Percentiles rank a stretch among this genome's conserved stretches.
Evolutionary conservation across 1,284 basidiomycete genomes (phyloP).

Genomic region (Ceratobasidium sp.): DNA sequence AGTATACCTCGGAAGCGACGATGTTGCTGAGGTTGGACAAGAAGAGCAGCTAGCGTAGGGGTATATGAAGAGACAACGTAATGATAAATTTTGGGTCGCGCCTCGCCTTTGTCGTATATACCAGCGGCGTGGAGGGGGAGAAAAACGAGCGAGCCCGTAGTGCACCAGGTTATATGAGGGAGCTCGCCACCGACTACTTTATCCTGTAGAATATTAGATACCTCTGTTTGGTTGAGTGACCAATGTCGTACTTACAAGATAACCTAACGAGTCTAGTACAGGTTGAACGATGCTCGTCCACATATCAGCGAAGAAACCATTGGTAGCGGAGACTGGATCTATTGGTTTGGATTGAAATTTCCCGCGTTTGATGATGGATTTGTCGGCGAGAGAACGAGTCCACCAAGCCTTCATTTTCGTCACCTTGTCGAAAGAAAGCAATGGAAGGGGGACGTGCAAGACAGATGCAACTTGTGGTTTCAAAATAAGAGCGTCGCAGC

Average conservation of each 20-base stretch:
- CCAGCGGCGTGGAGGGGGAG: constrained; percentile 4
- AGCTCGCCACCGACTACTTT: neutral
- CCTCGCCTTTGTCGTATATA: neutral
- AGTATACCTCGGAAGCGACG: no score
- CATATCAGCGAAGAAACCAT: neutral
- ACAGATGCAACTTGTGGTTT: neutral
- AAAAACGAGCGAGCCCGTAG: neutral
- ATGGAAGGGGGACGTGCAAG: neutral
- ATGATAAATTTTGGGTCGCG: neutral
- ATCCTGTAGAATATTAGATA: neutral
- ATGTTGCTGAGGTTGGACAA: no score
- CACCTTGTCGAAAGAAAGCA: neutral
- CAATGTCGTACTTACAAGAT: neutral
- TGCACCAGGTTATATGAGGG: constrained; percentile 3
- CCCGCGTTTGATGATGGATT: neutral
- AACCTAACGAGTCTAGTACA: neutral
- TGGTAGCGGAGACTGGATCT: neutral
- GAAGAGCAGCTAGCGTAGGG: no score
- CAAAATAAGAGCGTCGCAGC: constrained; percentile 8
- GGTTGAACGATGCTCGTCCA: neutral
- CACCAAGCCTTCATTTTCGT: no score
- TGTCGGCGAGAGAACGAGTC: no score
- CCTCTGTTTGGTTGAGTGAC: neutral
- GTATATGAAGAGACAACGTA: neutral
- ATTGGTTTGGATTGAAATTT: neutral